Evolutionary conservation across 2,329 filamentous ascomycete species (phyloP).

Genomic region (Hypoxylon rubiginosum): DNA sequence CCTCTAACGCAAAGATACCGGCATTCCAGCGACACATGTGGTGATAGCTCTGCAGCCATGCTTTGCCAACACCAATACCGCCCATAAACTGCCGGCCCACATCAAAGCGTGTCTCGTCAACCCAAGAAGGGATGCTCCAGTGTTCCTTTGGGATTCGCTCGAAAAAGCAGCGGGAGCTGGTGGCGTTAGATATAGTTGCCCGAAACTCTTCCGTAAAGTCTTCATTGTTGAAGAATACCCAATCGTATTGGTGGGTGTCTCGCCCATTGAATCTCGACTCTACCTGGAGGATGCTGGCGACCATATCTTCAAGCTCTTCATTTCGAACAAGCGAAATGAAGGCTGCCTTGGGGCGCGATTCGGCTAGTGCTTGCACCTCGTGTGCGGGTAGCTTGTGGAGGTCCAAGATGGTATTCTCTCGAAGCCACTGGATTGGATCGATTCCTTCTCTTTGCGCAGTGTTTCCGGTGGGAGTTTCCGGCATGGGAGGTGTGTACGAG

Average conservation of each 20-base stretch:
- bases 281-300: constrained; percentile 78
- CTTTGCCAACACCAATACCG: constrained; percentile 76
- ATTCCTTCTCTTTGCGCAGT: constrained; percentile 14
- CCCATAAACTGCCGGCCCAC: constrained; percentile 74
- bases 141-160: constrained; percentile 81
- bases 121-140: constrained; percentile 81
- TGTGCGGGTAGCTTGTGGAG: constrained; percentile 35
- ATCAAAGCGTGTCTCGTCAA: constrained; percentile 74
- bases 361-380: constrained; percentile 37
- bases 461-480: constrained; percentile 34
- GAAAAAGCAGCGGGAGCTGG: constrained; percentile 78
- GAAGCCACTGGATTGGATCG: constrained; percentile 48
- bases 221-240: constrained; percentile 89
- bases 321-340: constrained; percentile 80
- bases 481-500: constrained; percentile 45
- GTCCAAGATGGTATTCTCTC: constrained; percentile 45
- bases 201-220: constrained; percentile 85
- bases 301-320: constrained; percentile 74
- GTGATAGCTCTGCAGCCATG: constrained; percentile 75
- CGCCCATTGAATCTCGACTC: constrained; percentile 84
- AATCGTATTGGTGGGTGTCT: constrained; percentile 80
- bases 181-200: constrained; percentile 73
- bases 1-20: constrained; percentile 84
- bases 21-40: constrained; percentile 88
- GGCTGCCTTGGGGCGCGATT: constrained; percentile 54